Percentiles rank a stretch among this genome's conserved stretches.
Conservation (phyloP, 2,329 filamentous ascomycete species). For the Cladosporium phlei region DNA sequence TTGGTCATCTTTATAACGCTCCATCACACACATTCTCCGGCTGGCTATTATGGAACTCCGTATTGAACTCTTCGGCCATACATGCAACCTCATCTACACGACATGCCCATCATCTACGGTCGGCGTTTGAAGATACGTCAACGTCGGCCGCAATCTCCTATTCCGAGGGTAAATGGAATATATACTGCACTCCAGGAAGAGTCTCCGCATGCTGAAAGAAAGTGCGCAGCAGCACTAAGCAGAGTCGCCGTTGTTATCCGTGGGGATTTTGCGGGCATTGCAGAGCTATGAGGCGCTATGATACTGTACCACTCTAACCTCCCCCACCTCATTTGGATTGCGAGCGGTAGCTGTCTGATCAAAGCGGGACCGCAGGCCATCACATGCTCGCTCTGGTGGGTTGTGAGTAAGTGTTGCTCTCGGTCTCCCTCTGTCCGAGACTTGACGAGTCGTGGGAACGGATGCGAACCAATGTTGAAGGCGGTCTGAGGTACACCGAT, state of each 20-base stretch:
- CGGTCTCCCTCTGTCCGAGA: not conserved
- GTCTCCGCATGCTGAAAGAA: not conserved
- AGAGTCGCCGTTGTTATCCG: slow-evolving; percentile 6
- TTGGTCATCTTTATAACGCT: too few species aligned
- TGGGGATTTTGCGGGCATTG: slow-evolving; percentile 10
- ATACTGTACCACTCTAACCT: slow-evolving; percentile 6
- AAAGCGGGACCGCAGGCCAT: slow-evolving; percentile 8
- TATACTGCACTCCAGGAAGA: not conserved
- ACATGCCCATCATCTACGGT: too few species aligned
- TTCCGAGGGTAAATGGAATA: not conserved
- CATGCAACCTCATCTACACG: too few species aligned
- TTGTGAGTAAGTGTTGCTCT: too few species aligned
- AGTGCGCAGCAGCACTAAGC: not conserved
- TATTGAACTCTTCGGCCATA: too few species aligned
- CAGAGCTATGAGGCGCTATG: slow-evolving; percentile 1
- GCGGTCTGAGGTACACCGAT: too few species aligned
- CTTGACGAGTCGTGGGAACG: not conserved
- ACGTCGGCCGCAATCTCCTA: not conserved
- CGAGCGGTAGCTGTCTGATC: slow-evolving; percentile 7
- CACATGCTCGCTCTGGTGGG: not conserved
- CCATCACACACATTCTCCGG: too few species aligned
- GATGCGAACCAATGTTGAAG: slow-evolving; percentile 3
- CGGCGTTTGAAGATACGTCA: too few species aligned
- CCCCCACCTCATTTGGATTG: too few species aligned
- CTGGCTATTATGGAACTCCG: too few species aligned